Conservation (phyloP, 2,329 filamentous ascomycete genomes). For the Microdochium bolleyi region DNA sequence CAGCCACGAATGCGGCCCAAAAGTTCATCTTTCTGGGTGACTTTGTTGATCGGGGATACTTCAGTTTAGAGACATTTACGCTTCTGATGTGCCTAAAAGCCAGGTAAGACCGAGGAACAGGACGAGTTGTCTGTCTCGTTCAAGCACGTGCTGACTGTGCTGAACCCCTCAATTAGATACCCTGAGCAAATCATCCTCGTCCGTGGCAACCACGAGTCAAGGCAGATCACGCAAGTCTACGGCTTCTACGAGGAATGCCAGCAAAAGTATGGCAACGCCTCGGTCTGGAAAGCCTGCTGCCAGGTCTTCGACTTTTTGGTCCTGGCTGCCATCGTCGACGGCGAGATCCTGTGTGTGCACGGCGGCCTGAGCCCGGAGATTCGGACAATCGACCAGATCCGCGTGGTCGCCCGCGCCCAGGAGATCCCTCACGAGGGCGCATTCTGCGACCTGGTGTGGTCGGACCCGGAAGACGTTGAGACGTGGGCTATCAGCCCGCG, state of each 20-base stretch:
- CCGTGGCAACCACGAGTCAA: conserved; percentile 94
- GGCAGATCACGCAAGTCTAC: conserved; percentile 96
- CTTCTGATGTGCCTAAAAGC: conserved; percentile 90
- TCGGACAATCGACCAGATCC: conserved; percentile 97
- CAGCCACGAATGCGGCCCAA: conserved; percentile 31
- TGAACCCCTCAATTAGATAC: conserved; percentile 50
- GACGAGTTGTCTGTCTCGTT: conserved; percentile 5
- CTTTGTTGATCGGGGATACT: conserved; percentile 95
- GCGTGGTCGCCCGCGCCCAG: conserved; percentile 93
- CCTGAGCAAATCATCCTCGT: conserved; percentile 93
- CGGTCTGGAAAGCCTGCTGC: conserved; percentile 99
- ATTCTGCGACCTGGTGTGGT: conserved; percentile 98
- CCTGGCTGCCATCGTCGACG: conserved; percentile 92
- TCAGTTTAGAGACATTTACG: conserved; percentile 96
- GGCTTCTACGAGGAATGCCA: conserved; percentile 99
- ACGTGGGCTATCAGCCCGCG: conserved; percentile 93
- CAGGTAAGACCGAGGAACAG: conserved; percentile 35
- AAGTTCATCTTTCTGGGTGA: conserved; percentile 66
- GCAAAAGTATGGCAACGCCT: conserved; percentile 96
- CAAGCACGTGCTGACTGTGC: conserved; percentile 20
- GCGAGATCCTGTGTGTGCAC: conserved; percentile 97
- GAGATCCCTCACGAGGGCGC: conserved; percentile 98
- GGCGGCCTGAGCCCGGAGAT: conserved; percentile 86
- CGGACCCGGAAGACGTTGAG: conserved; percentile 92
- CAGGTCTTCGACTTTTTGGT: conserved; percentile 99